phyloP scores from a whole-genome alignment of 75 land plant species.

The Selaginella moellendorffii region DNA sequence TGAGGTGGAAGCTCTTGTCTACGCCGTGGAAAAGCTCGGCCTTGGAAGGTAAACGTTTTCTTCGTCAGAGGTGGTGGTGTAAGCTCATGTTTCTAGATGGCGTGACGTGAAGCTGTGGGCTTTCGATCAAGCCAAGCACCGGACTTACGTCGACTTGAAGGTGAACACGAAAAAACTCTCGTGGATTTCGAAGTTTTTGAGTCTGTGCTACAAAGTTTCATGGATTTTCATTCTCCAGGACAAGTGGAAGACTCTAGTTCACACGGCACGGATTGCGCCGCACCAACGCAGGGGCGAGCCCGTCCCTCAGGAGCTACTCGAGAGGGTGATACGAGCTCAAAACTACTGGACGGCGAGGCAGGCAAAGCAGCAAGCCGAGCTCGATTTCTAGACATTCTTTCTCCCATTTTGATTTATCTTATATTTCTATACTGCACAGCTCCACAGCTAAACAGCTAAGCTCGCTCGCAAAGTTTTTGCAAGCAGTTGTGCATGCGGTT shows the following conservation, averaged over 20 bases:
- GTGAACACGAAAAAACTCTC: neutral
- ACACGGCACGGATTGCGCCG: constrained; percentile 82
- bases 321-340: constrained; percentile 67
- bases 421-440: too few relatives aligned
- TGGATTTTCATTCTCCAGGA: constrained; percentile 28
- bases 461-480: too few relatives aligned
- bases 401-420: too few relatives aligned
- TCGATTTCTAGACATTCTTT: constrained; percentile 15
- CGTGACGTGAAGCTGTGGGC: constrained; percentile 6
- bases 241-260: constrained; percentile 90
- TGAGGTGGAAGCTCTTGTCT: constrained; percentile 7
- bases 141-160: constrained; percentile 6
- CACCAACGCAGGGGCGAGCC: constrained; percentile 89
- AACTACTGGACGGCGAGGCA: constrained; percentile 71
- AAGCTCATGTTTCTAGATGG: too few relatives aligned
- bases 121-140: constrained; percentile 5
- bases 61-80: too few relatives aligned
- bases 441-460: too few relatives aligned
- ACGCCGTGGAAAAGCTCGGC: constrained; percentile 8
- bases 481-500: too few relatives aligned
- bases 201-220: neutral
- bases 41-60: constrained; percentile 7
- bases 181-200: neutral
- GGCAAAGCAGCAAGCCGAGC: constrained; percentile 45
- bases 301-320: constrained; percentile 69